Percentiles rank a stretch among this genome's conserved stretches.
phyloP scores from a whole-genome alignment of 129 eudicot genomes.

The Flaveria linearis region DNA sequence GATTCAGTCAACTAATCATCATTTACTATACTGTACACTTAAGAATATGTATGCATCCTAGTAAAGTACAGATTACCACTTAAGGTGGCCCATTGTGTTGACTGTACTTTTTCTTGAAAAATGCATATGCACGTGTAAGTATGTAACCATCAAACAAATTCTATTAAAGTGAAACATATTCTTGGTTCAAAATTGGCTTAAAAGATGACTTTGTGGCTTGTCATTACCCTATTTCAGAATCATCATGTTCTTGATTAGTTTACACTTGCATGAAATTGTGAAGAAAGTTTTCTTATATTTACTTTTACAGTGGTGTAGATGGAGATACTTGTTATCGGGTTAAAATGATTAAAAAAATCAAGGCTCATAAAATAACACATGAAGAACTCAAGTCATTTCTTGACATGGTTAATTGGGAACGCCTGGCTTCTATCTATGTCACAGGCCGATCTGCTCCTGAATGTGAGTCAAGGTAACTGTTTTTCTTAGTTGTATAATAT shows the following conservation, averaged over 20 bases:
- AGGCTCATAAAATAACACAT: slow-evolving; percentile 54
- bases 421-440: slow-evolving; percentile 59
- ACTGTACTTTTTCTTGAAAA: not conserved
- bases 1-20: not conserved
- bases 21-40: not conserved
- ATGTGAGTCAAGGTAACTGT: slow-evolving; percentile 75
- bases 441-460: slow-evolving; percentile 68
- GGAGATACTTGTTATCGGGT: slow-evolving; percentile 48
- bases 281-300: slow-evolving; percentile 16
- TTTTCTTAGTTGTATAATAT: not conserved
- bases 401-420: slow-evolving; percentile 71
- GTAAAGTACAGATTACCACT: not conserved
- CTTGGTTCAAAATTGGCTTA: not conserved
- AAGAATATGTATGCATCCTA: not conserved
- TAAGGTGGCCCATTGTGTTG: not conserved
- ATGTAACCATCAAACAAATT: not conserved
- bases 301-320: slow-evolving; percentile 46
- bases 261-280: slow-evolving; percentile 11
- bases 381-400: slow-evolving; percentile 58
- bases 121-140: not conserved
- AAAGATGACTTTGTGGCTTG: not conserved
- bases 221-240: not conserved
- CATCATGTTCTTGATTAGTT: not conserved
- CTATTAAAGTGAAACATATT: not conserved
- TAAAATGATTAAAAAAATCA: slow-evolving; percentile 47